A percentile compares a stretch with the other conserved stretches of the same genome.
Conservation (phyloP, 2,329 filamentous ascomycete species). For the Aspergillus ibericus region DNA sequence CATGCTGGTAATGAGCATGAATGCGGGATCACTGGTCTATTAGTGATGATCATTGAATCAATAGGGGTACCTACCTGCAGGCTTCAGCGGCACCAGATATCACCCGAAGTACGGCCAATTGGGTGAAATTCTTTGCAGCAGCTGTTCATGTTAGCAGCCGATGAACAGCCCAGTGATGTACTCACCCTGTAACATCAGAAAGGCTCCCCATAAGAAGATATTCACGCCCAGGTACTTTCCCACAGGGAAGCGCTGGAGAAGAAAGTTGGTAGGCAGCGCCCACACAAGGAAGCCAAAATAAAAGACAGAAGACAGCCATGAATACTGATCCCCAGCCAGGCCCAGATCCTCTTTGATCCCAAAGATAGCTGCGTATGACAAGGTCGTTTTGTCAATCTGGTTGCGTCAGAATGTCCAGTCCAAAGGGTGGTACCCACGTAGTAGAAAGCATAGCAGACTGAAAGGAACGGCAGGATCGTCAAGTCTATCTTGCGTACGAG, state of each 20-base stretch:
- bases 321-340: slow-evolving; percentile 40
- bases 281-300: slow-evolving; percentile 43
- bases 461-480: slow-evolving; percentile 10
- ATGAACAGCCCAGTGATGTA: too few species aligned
- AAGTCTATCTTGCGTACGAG: slow-evolving; percentile 11
- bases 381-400: slow-evolving; percentile 19
- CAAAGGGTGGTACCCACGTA: slow-evolving; percentile 5
- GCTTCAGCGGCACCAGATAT: slow-evolving; percentile 57
- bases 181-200: slow-evolving; percentile 13
- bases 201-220: slow-evolving; percentile 14
- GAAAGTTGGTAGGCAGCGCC: slow-evolving; percentile 26
- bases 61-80: slow-evolving; percentile 7
- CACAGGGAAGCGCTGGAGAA: slow-evolving; percentile 25
- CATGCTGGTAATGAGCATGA: slow-evolving; percentile 57
- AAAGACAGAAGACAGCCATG: slow-evolving; percentile 44
- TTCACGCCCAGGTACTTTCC: slow-evolving; percentile 14
- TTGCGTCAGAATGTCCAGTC: not conserved
- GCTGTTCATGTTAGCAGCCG: slow-evolving; percentile 21
- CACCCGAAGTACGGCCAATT: slow-evolving; percentile 53
- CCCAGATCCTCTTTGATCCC: slow-evolving; percentile 49
- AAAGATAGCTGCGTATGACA: slow-evolving; percentile 54
- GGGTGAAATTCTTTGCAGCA: slow-evolving; percentile 52
- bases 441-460: slow-evolving; percentile 14
- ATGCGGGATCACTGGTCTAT: slow-evolving; percentile 42
- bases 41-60: not conserved